Base-by-base conservation (phyloP, 1,284 basidiomycete species). In the Melampsora occidentalis region DNA sequence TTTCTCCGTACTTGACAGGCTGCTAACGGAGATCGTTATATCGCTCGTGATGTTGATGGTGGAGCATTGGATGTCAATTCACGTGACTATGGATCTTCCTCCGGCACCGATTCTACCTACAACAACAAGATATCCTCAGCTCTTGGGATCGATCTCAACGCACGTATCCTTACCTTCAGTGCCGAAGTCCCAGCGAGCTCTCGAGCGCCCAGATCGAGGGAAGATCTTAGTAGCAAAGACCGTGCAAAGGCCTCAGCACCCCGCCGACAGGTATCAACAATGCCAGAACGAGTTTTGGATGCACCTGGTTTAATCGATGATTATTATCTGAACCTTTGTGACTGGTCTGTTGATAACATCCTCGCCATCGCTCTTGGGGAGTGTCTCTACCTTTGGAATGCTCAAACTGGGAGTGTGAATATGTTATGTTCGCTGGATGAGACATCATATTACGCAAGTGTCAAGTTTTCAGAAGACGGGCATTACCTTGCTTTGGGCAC, bases 291-390 rank as follows among this genome's bases (percentile, higher is more conserved):
- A 31, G 93, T 97, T 2, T 87, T 99, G 14, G 97, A 99, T 81
- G 97, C 97, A 0, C 94, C 95, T 0, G 93, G 92, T 1, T 91
- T 97, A 86, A 88, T 91, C 57, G 94, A 98, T 80, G 97, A 99
- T 84, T 99, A 97, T 83, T 99, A 99, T 83, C 89, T 97, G 81
- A 99, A 99, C 83, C 86, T 99, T 48, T 84, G 98, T 75, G 88
- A 90, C 61, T 99, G 96, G 96, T 91, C 91, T 49, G 87, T 87
- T 42, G 88, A 88, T 77, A 98, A 99, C 83, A 85, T 90, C 46
- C 88, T 98, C 4, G 93, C 91, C 0, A 94, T 97, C 77, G 94
- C 91, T 0, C 87, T 97, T 3, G 91, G 89, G 39, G 88, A 90
- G 61, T 86, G 87, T 68, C 91, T 91, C 0, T 98, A 95, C 83